A percentile compares a stretch with the other conserved stretches of the same genome.
Evolutionary conservation across 306 rosid genomes (phyloP).

Genomic region (Heteromeles arbutifolia): DNA sequence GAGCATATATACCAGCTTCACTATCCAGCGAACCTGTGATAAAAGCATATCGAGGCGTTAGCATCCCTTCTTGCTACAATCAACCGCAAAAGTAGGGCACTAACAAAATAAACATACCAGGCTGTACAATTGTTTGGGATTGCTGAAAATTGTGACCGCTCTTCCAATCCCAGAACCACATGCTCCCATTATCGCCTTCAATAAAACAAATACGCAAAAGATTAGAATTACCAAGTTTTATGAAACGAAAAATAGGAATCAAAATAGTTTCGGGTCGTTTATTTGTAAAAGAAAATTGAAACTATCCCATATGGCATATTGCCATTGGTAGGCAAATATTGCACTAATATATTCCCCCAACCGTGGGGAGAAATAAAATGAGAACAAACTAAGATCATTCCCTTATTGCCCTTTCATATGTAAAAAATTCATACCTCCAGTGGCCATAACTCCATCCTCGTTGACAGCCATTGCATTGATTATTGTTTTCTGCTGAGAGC

Average conservation of each 20-base stretch:
- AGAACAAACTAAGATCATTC: background rate
- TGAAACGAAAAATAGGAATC: background rate
- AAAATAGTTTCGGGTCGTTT: background rate
- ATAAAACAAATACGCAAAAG: background rate
- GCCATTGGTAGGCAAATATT: background rate
- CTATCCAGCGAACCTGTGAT: constrained; percentile 85
- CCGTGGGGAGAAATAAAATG: background rate
- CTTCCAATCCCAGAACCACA: constrained; percentile 99
- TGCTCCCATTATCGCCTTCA: constrained; percentile 93
- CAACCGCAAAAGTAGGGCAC: background rate
- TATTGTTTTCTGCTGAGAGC: constrained; percentile 96
- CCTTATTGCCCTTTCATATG: background rate
- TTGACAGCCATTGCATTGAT: constrained; percentile 96
- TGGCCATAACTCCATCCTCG: constrained; percentile 89
- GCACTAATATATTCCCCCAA: background rate
- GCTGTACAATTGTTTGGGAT: constrained; percentile 90
- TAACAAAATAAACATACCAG: constrained; percentile 46
- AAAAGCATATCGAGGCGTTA: background rate
- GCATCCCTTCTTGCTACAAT: background rate
- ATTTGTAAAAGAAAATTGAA: background rate
- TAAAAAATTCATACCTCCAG: constrained; percentile 69
- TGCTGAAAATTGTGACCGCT: constrained; percentile 97
- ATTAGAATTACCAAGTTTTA: background rate
- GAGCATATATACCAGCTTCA: constrained; percentile 93
- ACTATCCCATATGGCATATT: background rate